These are phyloP conservation scores for Sporothrix pallida DNA, from an alignment of 2,329 filamentous ascomycete genomes.

Conservation along the genomic window DNA sequence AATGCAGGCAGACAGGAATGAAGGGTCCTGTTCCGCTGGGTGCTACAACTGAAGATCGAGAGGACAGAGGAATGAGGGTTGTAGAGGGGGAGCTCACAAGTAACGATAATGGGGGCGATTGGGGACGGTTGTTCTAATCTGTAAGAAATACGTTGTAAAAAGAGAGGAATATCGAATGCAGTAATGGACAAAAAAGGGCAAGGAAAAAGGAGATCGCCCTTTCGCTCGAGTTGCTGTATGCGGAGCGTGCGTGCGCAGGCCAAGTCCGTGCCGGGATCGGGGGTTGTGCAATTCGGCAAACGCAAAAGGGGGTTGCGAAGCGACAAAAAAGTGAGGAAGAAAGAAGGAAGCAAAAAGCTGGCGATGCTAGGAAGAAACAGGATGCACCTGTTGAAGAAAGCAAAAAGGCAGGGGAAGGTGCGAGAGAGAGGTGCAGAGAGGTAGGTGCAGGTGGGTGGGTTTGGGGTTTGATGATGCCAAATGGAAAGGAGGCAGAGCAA, in stretches of 20 bases:
- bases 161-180: not conserved
- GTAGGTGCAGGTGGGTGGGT: conserved; percentile 19
- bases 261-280: conserved; percentile 21
- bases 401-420: not conserved
- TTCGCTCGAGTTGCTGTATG: not conserved
- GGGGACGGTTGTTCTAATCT: not conserved
- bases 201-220: conserved; percentile 15
- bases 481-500: conserved; percentile 26
- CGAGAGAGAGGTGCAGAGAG: not conserved
- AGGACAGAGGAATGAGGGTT: not conserved
- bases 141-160: not conserved
- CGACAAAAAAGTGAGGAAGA: not conserved
- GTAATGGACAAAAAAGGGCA: conserved; percentile 7
- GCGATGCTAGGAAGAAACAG: not conserved
- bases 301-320: not conserved
- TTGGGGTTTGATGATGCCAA: conserved; percentile 15
- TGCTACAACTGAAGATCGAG: conserved; percentile 2
- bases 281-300: conserved; percentile 8
- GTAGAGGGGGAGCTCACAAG: conserved; percentile 19
- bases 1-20: not conserved
- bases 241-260: not conserved
- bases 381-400: conserved; percentile 9
- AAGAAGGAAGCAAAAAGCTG: not conserved
- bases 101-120: not conserved
- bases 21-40: not conserved